A percentile compares a stretch with the other conserved stretches of the same genome.
phyloP scores from a whole-genome alignment of 1,284 basidiomycete species.

The Xerocomus nothofagi region DNA sequence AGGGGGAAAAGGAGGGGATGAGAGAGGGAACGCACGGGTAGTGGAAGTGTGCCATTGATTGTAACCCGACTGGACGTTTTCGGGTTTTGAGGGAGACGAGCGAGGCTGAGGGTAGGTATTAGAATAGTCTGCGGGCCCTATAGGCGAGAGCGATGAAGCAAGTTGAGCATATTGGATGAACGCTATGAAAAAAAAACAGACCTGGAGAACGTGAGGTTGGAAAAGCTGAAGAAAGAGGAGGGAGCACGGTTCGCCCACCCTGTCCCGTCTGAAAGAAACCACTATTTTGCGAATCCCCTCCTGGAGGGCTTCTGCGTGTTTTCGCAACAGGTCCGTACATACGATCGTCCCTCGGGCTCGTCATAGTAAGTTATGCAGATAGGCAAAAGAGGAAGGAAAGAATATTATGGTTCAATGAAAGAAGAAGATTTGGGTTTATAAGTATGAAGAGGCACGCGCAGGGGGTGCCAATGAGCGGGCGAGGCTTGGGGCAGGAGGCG shows the following conservation, averaged over 20 bases:
- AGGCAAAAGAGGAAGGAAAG: conserved; percentile 46
- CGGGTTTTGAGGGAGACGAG: conserved; percentile 56
- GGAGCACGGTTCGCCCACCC: conserved; percentile 84
- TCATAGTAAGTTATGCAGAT: conserved; percentile 58
- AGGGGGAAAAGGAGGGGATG: background rate
- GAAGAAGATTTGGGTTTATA: conserved; percentile 46
- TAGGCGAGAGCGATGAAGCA: conserved; percentile 45
- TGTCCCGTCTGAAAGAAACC: conserved; percentile 73
- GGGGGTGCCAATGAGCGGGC: conserved; percentile 33
- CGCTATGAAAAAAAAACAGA: conserved; percentile 62
- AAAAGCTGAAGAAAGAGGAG: conserved; percentile 80
- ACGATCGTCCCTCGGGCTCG: conserved; percentile 59
- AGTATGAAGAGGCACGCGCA: conserved; percentile 45
- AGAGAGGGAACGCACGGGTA: conserved; percentile 42
- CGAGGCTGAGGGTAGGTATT: conserved; percentile 62
- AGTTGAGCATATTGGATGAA: conserved; percentile 55
- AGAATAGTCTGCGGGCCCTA: conserved; percentile 55
- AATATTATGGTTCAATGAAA: conserved; percentile 55
- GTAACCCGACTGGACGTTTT: conserved; percentile 52
- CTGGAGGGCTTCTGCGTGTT: conserved; percentile 58
- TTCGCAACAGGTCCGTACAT: conserved; percentile 57
- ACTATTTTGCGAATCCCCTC: conserved; percentile 54
- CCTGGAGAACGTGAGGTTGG: conserved; percentile 84
- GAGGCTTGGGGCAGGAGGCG: conserved; percentile 39
- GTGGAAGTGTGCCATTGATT: conserved; percentile 50